Evolutionary conservation across 352 stramenopile genomes (phyloP), one percentile per base, ranked within the genome.

Genomic region (Globisporangium barbulae): DNA sequence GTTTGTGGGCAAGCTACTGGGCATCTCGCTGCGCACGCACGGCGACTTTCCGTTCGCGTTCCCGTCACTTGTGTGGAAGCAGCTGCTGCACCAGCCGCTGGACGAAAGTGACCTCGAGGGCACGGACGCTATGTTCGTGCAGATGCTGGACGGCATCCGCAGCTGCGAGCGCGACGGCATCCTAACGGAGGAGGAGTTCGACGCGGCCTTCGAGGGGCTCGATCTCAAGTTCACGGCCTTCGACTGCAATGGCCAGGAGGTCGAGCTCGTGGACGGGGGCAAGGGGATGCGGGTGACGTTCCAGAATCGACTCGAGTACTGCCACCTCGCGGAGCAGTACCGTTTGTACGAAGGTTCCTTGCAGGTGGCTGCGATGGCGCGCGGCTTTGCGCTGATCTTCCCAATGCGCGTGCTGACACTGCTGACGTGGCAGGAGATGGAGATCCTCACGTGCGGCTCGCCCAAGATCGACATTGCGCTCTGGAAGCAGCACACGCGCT

Each of bases 1-100:
- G 49, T 98, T 98, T 71, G 88, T 98, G 5, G 95, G 95, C 15
- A 97, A 98, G 67, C 64, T 98, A 19, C 79, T 98, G 37, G 95
- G 95, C 21, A 96, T 98, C 53, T 96, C 91, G n/a, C 75, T 98
- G 30, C 91, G 95, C 21, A 97, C 93, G 5, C 91, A 90, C 28
- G 90, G 94, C 7, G 93, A 97, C 57, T 95, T 98, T 21, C 90
- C 91, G 10, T 96, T 98, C 47, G 89, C 93, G 54, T 81, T 98
- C 22, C 90, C 92, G 30, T 89, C 92, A 19, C 73, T 98, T 8
- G 92, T 98, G 63, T 98, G 95, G 95, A 98, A 98, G 73, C 75
- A 94, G 48, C 68, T 98, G 30, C 73, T 97, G 22, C 72, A 81
- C 7, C 76, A 98, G 55, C 76, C 89, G 13, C 73, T 97, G 8